phyloP scores from a whole-genome alignment of 345 rosid genomes.

The Salix udensis region DNA sequence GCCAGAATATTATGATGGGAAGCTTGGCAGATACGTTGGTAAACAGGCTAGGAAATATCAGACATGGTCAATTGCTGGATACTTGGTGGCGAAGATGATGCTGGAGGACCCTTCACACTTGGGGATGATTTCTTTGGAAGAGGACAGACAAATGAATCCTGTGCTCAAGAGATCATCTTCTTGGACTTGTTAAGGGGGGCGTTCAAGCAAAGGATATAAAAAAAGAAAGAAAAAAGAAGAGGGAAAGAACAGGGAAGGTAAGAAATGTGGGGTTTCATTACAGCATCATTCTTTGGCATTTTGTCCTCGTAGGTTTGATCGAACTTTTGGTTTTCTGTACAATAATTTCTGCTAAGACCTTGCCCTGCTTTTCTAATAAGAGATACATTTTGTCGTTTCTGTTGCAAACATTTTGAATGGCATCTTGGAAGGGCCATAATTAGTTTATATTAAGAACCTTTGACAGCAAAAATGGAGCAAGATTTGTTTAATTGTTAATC shows the following conservation, averaged over 20 bases:
- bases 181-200: constrained; percentile 14
- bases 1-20: constrained; percentile 40
- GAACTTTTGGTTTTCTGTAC: constrained; percentile 30
- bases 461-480: background rate
- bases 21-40: constrained; percentile 28
- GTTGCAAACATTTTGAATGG: constrained; percentile 1
- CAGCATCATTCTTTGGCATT: constrained; percentile 25
- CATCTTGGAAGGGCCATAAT: background rate
- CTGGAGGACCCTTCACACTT: constrained; percentile 31
- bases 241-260: background rate
- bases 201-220: background rate
- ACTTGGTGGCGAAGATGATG: constrained; percentile 38
- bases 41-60: constrained; percentile 37
- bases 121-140: constrained; percentile 28
- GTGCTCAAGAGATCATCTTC: constrained; percentile 24
- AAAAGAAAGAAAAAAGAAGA: background rate
- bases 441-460: background rate
- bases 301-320: constrained; percentile 17
- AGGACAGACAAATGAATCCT: constrained; percentile 30
- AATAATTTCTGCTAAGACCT: constrained; percentile 29
- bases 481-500: background rate
- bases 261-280: background rate
- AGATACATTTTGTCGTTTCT: constrained; percentile 21
- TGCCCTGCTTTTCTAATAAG: constrained; percentile 33
- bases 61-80: constrained; percentile 35